Evolutionary conservation across 768 basidiomycete species (phyloP).

Genomic region (Suillus subluteus): DNA sequence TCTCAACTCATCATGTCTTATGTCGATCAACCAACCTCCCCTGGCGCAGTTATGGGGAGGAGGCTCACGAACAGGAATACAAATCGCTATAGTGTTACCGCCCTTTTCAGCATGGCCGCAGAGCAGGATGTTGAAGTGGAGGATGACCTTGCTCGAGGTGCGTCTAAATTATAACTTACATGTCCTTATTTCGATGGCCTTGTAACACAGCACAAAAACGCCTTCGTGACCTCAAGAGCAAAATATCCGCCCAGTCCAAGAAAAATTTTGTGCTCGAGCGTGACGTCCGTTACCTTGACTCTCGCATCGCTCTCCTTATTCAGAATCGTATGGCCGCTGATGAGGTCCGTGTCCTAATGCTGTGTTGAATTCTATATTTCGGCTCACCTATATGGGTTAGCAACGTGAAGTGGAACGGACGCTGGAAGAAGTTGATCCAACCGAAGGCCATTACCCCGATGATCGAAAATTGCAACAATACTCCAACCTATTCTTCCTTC

Average conservation of each 20-base stretch:
- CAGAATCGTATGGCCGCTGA: slow-evolving; percentile 98
- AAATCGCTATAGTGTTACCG: slow-evolving; percentile 95
- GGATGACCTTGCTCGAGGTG: slow-evolving; percentile 93
- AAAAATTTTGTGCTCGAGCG: slow-evolving; percentile 99
- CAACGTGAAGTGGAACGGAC: slow-evolving; percentile 96
- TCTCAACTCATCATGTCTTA: slow-evolving; percentile 53
- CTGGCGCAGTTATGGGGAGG: slow-evolving; percentile 67
- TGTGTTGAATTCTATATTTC: slow-evolving; percentile 4
- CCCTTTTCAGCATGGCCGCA: slow-evolving; percentile 96
- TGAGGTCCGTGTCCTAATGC: slow-evolving; percentile 59
- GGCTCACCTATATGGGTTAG: slow-evolving; percentile 41
- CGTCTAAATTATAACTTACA: slow-evolving; percentile 27
- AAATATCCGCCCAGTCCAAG: slow-evolving; percentile 98
- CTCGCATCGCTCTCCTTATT: slow-evolving; percentile 94
- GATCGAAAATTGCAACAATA: slow-evolving; percentile 95
- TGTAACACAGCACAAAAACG: slow-evolving; percentile 87
- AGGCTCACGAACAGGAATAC: slow-evolving; percentile 91
- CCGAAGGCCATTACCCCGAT: slow-evolving; percentile 91
- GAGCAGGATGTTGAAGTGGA: slow-evolving; percentile 99
- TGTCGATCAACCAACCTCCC: slow-evolving; percentile 61
- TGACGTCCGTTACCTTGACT: slow-evolving; percentile 97
- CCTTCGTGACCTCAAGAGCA: slow-evolving; percentile 91
- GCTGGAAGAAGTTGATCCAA: slow-evolving; percentile 93
- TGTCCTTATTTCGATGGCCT: not conserved
- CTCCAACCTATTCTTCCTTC: slow-evolving; percentile 97